phyloP scores from a whole-genome alignment of 345 rosid genomes.

The Eutrema yunnanense region DNA sequence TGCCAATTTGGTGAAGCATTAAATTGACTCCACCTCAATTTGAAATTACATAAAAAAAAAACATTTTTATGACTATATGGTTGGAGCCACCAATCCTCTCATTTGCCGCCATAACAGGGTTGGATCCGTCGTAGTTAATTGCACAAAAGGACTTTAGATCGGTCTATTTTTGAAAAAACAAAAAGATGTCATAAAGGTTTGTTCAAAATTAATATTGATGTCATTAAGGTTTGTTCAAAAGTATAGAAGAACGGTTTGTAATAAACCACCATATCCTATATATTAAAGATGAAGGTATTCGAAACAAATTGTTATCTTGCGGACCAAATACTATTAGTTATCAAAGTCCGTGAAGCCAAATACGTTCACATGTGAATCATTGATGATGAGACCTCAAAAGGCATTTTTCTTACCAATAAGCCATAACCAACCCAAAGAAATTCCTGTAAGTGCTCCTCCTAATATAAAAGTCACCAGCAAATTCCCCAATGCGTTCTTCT shows the following conservation, averaged over 20 bases:
- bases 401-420: constrained; percentile 53
- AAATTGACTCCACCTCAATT: neutral
- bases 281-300: neutral
- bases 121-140: neutral
- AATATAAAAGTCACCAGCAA: constrained; percentile 47
- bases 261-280: neutral
- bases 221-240: neutral
- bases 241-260: neutral
- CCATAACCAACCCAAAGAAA: constrained; percentile 81
- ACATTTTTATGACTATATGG: neutral
- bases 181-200: neutral
- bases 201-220: neutral
- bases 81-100: neutral
- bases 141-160: neutral
- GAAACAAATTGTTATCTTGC: neutral
- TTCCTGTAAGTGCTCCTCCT: constrained; percentile 44
- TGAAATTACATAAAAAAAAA: too few species aligned
- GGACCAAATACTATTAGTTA: neutral
- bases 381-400: constrained; percentile 22
- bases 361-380: neutral
- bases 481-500: constrained; percentile 89
- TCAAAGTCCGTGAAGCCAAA: neutral
- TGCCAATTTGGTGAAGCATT: neutral
- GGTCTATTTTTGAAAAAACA: neutral
- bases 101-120: neutral